Evolutionary conservation across 441 rosid species (phyloP), one percentile per base, ranked within the genome.

Genomic region (Hypseocharis bilobata): DNA sequence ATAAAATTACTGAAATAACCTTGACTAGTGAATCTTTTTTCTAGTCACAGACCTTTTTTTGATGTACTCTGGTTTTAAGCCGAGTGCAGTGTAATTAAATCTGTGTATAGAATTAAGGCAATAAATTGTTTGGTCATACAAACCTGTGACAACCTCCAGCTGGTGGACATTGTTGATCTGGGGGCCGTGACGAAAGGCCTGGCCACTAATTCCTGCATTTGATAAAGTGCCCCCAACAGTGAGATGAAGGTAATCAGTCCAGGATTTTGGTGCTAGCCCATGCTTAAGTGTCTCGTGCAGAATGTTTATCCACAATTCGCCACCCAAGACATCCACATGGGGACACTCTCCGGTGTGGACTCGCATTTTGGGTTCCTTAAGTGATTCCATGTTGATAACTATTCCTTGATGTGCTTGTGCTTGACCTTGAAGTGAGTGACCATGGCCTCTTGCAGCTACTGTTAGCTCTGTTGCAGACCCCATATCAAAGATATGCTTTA

Each of bases 191-290:
- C 83, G 85, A 76, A 93, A 93, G 66, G 98, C 96, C 77, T 93
- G 97, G 58, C 98, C 98, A 51, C 98, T 93, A 66, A 93, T 77
- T 73, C 98, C 98, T 28, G 89, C 98, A 80, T 88, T 90, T 44
- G 98, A 93, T 72, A 93, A 78, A 56, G 97, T 90, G 44, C 98
- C 98, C 19, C 98, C 98, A 59, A 90, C 95, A 4, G 97, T 90
- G 70, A 93, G 82, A 83, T 87, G 95, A 29, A 93, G 83, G 85
- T 90, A 93, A 82, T 93, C 98, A 40, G 98, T 90, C 98, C 97
- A 93, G 49, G 97, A 93, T 77, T 88, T 93, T 64, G 98, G 98
- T 29, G 98, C 81, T 66, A 90, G 79, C 65, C 96, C 97, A 70
- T 86, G 74, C 74, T 82, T 87, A 69, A 90, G 81, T 83, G 83